Evolutionary conservation across 1,139 yeast genomes (phyloP), one percentile per base, ranked within the genome.

Genomic region (Candida glucosophila): DNA sequence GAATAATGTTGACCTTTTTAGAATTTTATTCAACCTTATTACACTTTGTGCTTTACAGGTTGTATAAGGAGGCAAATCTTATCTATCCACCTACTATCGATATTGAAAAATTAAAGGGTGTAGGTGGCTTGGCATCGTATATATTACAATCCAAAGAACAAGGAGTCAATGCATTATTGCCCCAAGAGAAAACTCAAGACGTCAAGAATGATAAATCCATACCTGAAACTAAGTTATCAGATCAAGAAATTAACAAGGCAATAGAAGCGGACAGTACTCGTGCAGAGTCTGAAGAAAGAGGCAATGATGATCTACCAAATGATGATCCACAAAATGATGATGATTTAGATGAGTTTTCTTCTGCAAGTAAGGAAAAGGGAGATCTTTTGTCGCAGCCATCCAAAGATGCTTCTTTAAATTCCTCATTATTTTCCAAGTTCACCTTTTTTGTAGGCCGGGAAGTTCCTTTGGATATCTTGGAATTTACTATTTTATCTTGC

Each of bases 1-100:
- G 93, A 56, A 85, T 90, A 60, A 90, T 90, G 99, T 67, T 86
- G 48, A 88, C 98, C 1, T 90, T 90, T 58, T 71, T 90, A 49
- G 98, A 90, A 58, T 88, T 92, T 54, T 90, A 90, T 60, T 80
- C 95, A 16, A 90, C 97, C 15, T 62, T 90, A 43, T 58, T 88
- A 46, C 94, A 88, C 51, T 90, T 92, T 48, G 88, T 79, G 14
- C 65, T 88, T 34, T 90, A 53, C 69, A 80, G 83, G 52, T 68
- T 92, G 36, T 90, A 85, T 61, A 74, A 81, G 17, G 97, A 86
- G 40, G 66, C 78, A 20, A 88, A 78, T 31, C 71, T 90, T 47
- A 77, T 83, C 22, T 90, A 88, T 54, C 98, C 99, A 24, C 98
- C 99, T 31, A 73, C 73, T 38, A 74, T 88, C 38, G 83, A 86